These are phyloP conservation scores for Claviceps sorghi DNA, from an alignment of 2,329 filamentous ascomycete genomes.

Conservation along the genomic window DNA sequence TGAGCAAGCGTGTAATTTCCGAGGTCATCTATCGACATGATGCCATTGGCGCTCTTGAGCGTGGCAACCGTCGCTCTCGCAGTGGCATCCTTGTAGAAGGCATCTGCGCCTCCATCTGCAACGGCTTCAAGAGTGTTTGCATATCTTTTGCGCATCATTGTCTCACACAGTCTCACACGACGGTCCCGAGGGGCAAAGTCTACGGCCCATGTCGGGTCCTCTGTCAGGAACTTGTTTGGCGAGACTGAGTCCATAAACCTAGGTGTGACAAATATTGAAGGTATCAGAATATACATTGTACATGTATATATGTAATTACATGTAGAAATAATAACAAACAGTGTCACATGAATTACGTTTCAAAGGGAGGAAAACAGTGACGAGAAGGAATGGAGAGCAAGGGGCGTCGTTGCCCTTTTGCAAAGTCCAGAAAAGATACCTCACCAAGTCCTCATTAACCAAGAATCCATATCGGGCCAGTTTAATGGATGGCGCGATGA, in stretches of 20 bases:
- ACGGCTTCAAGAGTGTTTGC: slow-evolving; percentile 60
- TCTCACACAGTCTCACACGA: slow-evolving; percentile 52
- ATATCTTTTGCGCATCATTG: slow-evolving; percentile 59
- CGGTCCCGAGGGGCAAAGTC: slow-evolving; percentile 72
- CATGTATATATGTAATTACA: no score
- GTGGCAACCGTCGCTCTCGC: slow-evolving; percentile 56
- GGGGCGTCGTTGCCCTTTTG: not conserved
- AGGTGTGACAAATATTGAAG: not conserved
- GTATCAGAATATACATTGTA: not conserved
- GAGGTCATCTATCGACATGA: slow-evolving; percentile 61
- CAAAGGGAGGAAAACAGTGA: not conserved
- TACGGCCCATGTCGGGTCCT: slow-evolving; percentile 62
- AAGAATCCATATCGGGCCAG: slow-evolving; percentile 59
- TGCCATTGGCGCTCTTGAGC: slow-evolving; percentile 49
- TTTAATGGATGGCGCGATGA: slow-evolving; percentile 56
- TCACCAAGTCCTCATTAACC: slow-evolving; percentile 55
- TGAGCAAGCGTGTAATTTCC: slow-evolving; percentile 55
- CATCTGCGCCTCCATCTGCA: slow-evolving; percentile 47
- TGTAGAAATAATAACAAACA: not conserved
- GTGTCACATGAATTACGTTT: not conserved
- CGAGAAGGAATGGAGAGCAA: not conserved
- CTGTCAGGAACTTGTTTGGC: slow-evolving; percentile 46
- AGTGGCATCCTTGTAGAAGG: slow-evolving; percentile 56
- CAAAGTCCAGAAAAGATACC: slow-evolving; percentile 3
- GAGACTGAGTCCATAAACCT: slow-evolving; percentile 43